A percentile compares a stretch with the other conserved stretches of the same genome.
phyloP scores from a whole-genome alignment of 805 yeast species.

The Pichia membranifaciens region DNA sequence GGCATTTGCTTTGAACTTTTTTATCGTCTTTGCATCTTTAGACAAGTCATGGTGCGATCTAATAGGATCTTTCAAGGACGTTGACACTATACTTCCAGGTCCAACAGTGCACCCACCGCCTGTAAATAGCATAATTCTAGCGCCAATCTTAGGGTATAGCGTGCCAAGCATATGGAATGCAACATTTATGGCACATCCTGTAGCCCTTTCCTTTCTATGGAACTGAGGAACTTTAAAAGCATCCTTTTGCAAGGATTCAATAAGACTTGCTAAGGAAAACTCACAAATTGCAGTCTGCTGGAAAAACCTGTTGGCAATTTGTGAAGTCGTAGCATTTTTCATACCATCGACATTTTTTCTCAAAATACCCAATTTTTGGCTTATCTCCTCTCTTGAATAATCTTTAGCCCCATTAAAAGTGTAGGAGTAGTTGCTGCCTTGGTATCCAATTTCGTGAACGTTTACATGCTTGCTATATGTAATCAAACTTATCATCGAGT shows the following conservation, averaged over 20 bases:
- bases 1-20: conserved; percentile 38
- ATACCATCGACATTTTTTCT: conserved; percentile 26
- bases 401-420: conserved; percentile 53
- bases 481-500: conserved; percentile 51
- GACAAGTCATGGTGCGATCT: conserved; percentile 61
- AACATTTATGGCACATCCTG: conserved; percentile 56
- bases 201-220: conserved; percentile 47
- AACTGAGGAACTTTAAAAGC: conserved; percentile 41
- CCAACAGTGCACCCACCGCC: conserved; percentile 67
- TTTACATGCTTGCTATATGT: conserved; percentile 56
- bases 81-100: conserved; percentile 55
- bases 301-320: conserved; percentile 35
- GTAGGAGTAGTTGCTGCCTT: conserved; percentile 31
- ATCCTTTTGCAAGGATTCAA: conserved; percentile 45
- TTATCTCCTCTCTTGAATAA: conserved; percentile 44
- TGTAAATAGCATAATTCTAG: conserved; percentile 47
- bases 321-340: background rate
- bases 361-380: conserved; percentile 40
- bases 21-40: conserved; percentile 36
- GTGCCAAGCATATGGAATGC: conserved; percentile 34
- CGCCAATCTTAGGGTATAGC: conserved; percentile 44
- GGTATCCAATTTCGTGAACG: conserved; percentile 45
- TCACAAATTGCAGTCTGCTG: conserved; percentile 46
- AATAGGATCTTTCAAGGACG: conserved; percentile 53
- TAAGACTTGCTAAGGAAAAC: conserved; percentile 41